phyloP scores from a whole-genome alignment of 345 rosid species.

The Eucalyptus erythrocorys region DNA sequence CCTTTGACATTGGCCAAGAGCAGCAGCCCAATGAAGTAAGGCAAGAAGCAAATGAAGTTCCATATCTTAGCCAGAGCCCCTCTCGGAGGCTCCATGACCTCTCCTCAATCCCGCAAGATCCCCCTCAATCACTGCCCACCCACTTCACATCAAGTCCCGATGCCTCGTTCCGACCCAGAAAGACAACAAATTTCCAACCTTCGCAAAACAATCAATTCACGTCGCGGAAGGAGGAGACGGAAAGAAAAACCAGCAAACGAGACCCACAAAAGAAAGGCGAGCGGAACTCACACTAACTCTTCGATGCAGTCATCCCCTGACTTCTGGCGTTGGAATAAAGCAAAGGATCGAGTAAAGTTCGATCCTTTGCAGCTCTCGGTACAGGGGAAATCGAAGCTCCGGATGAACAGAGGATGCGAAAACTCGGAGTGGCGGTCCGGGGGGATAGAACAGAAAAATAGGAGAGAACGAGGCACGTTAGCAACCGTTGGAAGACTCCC shows the following conservation, averaged over 20 bases:
- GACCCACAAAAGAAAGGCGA: background rate
- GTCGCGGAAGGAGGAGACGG: background rate
- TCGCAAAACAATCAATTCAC: background rate
- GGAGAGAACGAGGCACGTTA: background rate
- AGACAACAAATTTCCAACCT: background rate
- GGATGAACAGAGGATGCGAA: background rate
- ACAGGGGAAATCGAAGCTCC: background rate
- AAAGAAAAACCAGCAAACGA: background rate
- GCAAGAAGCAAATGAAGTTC: constrained; percentile 71
- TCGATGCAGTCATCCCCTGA: background rate
- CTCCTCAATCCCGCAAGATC: background rate
- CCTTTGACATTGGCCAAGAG: constrained; percentile 77
- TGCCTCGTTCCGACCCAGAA: background rate
- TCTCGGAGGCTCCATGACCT: constrained; percentile 70
- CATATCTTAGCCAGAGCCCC: constrained; percentile 57
- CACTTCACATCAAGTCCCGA: background rate
- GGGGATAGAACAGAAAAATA: background rate
- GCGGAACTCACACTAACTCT: background rate
- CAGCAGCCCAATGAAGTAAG: constrained; percentile 74
- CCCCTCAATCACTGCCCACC: background rate
- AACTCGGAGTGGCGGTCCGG: background rate
- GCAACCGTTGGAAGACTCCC: background rate
- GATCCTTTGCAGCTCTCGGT: background rate
- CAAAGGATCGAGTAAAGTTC: background rate
- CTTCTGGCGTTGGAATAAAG: background rate